Percentiles rank a stretch among this genome's conserved stretches.
These are phyloP conservation scores for Aegle marmelos DNA, from an alignment of 345 rosid genomes.

Conservation along the genomic window DNA sequence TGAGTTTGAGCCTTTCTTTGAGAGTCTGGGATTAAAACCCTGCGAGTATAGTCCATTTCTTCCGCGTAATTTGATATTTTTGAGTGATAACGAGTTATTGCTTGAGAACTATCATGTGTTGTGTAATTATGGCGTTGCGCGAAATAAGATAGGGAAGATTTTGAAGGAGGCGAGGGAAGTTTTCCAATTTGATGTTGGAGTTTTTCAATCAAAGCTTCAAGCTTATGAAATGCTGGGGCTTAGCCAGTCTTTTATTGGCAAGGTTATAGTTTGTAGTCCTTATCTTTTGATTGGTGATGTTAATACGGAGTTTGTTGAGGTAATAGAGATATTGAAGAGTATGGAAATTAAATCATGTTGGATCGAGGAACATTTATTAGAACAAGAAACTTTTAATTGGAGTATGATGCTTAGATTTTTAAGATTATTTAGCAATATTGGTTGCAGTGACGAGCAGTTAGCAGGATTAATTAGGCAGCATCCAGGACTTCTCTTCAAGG, in stretches of 20 bases:
- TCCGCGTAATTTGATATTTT: conserved; percentile 43
- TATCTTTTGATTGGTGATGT: conserved; percentile 50
- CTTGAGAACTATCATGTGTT: conserved; percentile 63
- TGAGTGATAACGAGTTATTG: conserved; percentile 60
- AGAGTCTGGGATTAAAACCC: conserved; percentile 69
- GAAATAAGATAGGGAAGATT: conserved; percentile 58
- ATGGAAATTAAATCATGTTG: conserved; percentile 40
- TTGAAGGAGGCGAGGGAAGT: conserved; percentile 55
- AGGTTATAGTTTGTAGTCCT: conserved; percentile 55
- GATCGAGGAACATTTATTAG: conserved; percentile 47
- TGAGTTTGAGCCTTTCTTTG: conserved; percentile 86
- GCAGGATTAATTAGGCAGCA: conserved; percentile 38
- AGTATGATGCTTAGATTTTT: conserved; percentile 42
- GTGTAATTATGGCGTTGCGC: conserved; percentile 59
- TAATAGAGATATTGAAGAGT: conserved; percentile 45
- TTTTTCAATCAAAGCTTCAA: conserved; percentile 45
- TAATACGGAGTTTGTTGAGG: conserved; percentile 45
- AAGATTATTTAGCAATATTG: conserved; percentile 33
- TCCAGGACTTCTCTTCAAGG: conserved; percentile 59
- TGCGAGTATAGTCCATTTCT: conserved; percentile 43
- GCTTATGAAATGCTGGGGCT: conserved; percentile 68
- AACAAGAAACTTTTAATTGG: conserved; percentile 52
- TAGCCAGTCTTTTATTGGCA: conserved; percentile 33
- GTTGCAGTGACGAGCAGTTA: conserved; percentile 34
- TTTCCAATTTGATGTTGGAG: conserved; percentile 47